A percentile compares a stretch with the other conserved stretches of the same genome.
phyloP scores from a whole-genome alignment of 2,329 filamentous ascomycete genomes.

The Coniella lustricola region DNA sequence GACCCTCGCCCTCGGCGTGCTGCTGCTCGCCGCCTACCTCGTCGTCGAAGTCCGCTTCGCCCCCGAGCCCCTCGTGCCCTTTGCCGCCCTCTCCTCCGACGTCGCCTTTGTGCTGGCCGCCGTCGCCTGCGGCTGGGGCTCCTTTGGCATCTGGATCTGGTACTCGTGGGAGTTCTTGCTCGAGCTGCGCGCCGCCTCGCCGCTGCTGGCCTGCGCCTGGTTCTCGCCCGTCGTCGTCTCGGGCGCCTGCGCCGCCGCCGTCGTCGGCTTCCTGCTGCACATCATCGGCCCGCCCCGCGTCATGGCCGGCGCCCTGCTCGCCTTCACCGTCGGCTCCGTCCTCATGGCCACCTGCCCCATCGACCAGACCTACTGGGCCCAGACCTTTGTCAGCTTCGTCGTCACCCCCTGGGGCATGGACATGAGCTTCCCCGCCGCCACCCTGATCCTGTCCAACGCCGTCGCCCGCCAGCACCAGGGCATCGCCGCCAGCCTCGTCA shows the following conservation, averaged over 20 bases:
- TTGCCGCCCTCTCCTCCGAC: conserved; percentile 39
- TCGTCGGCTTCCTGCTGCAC: conserved; percentile 25
- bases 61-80: conserved; percentile 48
- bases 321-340: conserved; percentile 19
- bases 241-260: conserved; percentile 24
- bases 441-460: conserved; percentile 39
- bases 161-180: conserved; percentile 45
- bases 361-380: conserved; percentile 45
- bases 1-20: conserved; percentile 41
- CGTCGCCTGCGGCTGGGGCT: conserved; percentile 45
- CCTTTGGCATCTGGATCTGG: conserved; percentile 47
- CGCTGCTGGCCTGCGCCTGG: conserved; percentile 26
- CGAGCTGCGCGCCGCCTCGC: conserved; percentile 24
- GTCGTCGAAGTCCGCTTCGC: conserved; percentile 40
- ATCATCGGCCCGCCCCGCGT: conserved; percentile 23
- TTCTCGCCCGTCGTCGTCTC: conserved; percentile 21
- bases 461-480: conserved; percentile 22
- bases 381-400: conserved; percentile 40
- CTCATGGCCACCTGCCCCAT: conserved; percentile 29
- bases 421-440: conserved; percentile 46
- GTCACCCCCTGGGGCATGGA: conserved; percentile 46
- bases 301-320: conserved; percentile 19
- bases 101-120: conserved; percentile 48
- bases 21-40: conserved; percentile 44
- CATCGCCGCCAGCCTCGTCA: conserved; percentile 36